Conservation (phyloP, 2,329 filamentous ascomycete genomes). For the Ceratocystis harringtonii region DNA sequence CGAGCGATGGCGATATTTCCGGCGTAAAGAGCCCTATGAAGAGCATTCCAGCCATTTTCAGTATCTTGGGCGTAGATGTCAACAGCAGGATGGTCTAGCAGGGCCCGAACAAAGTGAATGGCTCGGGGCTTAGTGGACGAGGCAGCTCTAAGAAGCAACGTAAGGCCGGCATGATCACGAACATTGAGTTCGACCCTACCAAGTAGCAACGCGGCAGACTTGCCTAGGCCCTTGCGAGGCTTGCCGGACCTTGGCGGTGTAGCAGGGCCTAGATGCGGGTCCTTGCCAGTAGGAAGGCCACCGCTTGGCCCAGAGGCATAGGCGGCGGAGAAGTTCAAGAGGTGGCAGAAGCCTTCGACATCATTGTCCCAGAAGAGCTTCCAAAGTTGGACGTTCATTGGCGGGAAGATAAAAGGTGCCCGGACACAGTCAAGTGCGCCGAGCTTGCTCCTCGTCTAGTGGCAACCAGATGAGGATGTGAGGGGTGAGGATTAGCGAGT, state of each 20-base stretch:
- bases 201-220: constrained; percentile 25
- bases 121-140: constrained; percentile 58
- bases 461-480: neutral
- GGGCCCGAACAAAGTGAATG: constrained; percentile 56
- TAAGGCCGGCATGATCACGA: constrained; percentile 67
- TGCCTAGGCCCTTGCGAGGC: constrained; percentile 35
- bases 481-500: neutral
- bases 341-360: constrained; percentile 75
- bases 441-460: constrained; percentile 1
- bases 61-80: constrained; percentile 78
- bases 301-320: neutral
- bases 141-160: constrained; percentile 69
- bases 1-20: constrained; percentile 80
- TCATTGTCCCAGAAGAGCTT: constrained; percentile 95
- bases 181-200: constrained; percentile 62
- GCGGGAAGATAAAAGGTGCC: constrained; percentile 27
- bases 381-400: constrained; percentile 96
- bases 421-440: neutral
- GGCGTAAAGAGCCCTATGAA: constrained; percentile 80
- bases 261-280: constrained; percentile 21
- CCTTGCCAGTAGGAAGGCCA: constrained; percentile 11
- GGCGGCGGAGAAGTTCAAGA: neutral
- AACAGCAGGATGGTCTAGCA: constrained; percentile 67
- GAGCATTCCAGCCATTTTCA: constrained; percentile 90
- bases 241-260: constrained; percentile 25